Base-by-base conservation (phyloP, 768 basidiomycete species). In the Astraeus odoratus region DNA sequence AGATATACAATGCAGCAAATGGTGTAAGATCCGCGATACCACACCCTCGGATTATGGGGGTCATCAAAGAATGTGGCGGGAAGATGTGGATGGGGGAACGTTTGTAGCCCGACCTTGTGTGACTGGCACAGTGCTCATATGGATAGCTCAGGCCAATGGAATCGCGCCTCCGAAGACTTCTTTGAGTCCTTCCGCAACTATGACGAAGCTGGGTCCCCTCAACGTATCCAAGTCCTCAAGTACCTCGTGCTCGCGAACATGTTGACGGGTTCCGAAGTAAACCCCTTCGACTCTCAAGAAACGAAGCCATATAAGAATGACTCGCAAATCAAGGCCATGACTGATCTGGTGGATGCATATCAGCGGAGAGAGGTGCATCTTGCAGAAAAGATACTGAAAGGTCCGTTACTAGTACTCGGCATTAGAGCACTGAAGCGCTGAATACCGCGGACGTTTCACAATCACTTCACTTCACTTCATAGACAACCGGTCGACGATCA, bases 61-160 rank as follows among this genome's bases (percentile, higher is more conserved):
- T 98, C 42, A 98, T 99, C 68, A 90, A 94, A 60, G 96, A 99
- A 65, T 98, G 95, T 54, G 96, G 96, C 13, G 96, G 96, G 2
- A 99, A 99, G 69, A 99, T 99, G 96, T 98, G 96, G 94, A 98
- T 99, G 96, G 92, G 90, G 47, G 96, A 98, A 74, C 87, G 95
- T 86, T 64, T 57, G 82, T 56, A 19, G 15, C 38, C 24, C 5
- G 16, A 39, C 30, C 25, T 7, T 19, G n/a, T 7, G 16, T 5
- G 18, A 18, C 29, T 3, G 18, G 19, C 35, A 39, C 43, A 24
- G 42, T 18, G 19, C 24, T 37, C 13, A 52, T n/a, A 46, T 46
- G 10, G 39, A 5, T n/a, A 16, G 38, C 18, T 8, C 59, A 93
- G 90, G 88, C 46, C 89, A 96, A 69, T 99, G 95, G 94, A 86